Evolutionary conservation across 106 monocot species (phyloP), one percentile per base, ranked within the genome.

Genomic region (Phalaenopsis aphrodite): DNA sequence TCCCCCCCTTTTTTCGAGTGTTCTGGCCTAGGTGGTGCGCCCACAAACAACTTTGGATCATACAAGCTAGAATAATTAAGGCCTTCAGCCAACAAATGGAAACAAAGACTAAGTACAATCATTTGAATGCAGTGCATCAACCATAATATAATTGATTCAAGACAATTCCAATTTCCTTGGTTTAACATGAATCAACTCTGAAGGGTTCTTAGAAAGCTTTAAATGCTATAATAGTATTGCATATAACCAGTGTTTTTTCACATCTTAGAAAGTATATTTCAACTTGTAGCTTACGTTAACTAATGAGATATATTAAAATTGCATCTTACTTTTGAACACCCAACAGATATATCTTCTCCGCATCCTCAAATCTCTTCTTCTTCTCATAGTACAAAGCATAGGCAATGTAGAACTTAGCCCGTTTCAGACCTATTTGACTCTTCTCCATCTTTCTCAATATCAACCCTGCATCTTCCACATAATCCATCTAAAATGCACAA

Each of bases 371-470:
- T 75, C 85, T 87, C 84, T 89, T 98, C 30, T 77, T 72, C 84
- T 98, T 98, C 85, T 92, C 98, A 79, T 94, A 92, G 81, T 88
- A 89, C 49, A 94, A 47, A 71, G 94, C 92, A 81, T 91, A 92
- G 12, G 98, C 98, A 14, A 82, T 76, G 77, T 98, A 98, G 67
- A 89, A 98, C 24, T 82, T 78, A 5, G 98, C 81, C 36, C 85
- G 68, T 77, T 94, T 98, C 49, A 82, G 37, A 9, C 98, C 98
- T 5, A 98, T 94, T 52, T 82, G 47, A 39, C 88, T 88, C 83
- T 84, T 87, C 88, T 98, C 91, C 98, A 98, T 98, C 84, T 84
- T 94, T 78, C 85, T 87, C 77, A 98, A 78, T 19, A 98, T 18
- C 19, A 42, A 82, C 80, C 82, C 90, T 19, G 98, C 88, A 77